Base-by-base conservation (phyloP, 768 basidiomycete genomes). In the Phanerodontia chrysosporium region DNA sequence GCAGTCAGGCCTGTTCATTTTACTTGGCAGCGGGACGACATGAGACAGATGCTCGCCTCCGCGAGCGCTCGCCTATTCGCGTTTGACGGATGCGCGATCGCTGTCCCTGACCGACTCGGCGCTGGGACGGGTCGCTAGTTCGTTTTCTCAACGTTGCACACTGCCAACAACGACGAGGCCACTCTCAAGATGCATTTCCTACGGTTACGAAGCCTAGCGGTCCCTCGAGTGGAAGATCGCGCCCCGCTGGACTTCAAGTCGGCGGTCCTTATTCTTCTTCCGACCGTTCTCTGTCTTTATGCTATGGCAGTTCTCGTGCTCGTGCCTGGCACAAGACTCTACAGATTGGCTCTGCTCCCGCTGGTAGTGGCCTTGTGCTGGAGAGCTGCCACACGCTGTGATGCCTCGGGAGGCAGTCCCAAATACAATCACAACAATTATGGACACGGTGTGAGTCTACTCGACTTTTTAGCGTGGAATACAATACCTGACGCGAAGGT, bases 261-360 rank as follows among this genome's bases (percentile, higher is more conserved):
- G 9, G n/a, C n/a, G n/a, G 32, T 54, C 28, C 30, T 49, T 6
- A 18, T 8, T 18, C 29, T 30, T 25, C 16, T 49, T 3, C 13
- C 29, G 14, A 52, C 58, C 9, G 58, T 45, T 7, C 48, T 42
- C 42, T 54, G 52, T 45, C 36, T 46, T 30, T 55, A 59, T 48
- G 45, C 39, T 16, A 59, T 59, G 58, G 58, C 58, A 12, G 44
- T 54, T 12, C 28, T 59, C 2, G 58, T 55, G 21, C 46, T 59
- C 3, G 3, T 27, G 12, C 45, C 51, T n/a, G n/a, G 16, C 42
- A 59, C 52, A 29, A 52, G 53, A 18, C 44, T 27, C 25, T 29
- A 35, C 24, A 52, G 52, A n/a, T 1, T 55, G 12, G 52, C 35
- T 9, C 30, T 59, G 21, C 46, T 59, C 6, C 44, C 53, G 10